Conservation (phyloP, 139 green algal genomes). For the Chlorella vulgaris region DNA sequence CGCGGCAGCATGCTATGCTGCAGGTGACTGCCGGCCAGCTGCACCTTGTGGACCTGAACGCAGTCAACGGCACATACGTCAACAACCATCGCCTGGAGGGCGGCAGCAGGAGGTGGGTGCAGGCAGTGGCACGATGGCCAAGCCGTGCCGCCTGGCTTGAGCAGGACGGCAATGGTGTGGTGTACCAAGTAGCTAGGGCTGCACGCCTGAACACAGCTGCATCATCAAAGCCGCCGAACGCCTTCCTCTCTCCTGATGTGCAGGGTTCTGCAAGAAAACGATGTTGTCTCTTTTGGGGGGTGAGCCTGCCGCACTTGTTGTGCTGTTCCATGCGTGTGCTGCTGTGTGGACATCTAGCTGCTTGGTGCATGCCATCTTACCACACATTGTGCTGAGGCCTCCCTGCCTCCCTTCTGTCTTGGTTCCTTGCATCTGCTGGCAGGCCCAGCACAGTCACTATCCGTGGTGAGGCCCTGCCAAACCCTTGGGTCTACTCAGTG, state of each 20-base stretch:
- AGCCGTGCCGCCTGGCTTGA: neutral
- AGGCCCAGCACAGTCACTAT: neutral
- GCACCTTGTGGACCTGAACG: neutral
- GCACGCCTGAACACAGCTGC: too few relatives aligned
- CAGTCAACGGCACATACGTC: slow-evolving; percentile 20
- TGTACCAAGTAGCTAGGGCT: too few relatives aligned
- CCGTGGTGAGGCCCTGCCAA: neutral
- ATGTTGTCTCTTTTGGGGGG: slow-evolving; percentile 21
- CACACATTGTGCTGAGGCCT: too few relatives aligned
- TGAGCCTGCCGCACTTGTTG: neutral
- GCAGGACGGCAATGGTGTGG: too few relatives aligned
- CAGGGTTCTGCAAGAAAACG: slow-evolving; percentile 28
- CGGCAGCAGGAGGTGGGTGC: slow-evolving; percentile 1
- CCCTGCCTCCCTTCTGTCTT: too few relatives aligned
- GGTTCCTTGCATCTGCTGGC: too few relatives aligned
- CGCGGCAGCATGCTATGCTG: slow-evolving; percentile 5
- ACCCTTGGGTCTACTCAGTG: slow-evolving; percentile 24
- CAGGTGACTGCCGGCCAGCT: slow-evolving; percentile 14
- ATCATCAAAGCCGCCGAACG: too few relatives aligned
- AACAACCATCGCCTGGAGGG: slow-evolving; percentile 1
- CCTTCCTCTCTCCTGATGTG: too few relatives aligned
- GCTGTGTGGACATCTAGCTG: too few relatives aligned
- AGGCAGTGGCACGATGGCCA: too few relatives aligned
- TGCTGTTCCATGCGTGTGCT: too few relatives aligned
- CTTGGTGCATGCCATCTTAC: too few relatives aligned